phyloP scores from a whole-genome alignment of 805 yeast genomes.

The Brettanomyces naardenensis region DNA sequence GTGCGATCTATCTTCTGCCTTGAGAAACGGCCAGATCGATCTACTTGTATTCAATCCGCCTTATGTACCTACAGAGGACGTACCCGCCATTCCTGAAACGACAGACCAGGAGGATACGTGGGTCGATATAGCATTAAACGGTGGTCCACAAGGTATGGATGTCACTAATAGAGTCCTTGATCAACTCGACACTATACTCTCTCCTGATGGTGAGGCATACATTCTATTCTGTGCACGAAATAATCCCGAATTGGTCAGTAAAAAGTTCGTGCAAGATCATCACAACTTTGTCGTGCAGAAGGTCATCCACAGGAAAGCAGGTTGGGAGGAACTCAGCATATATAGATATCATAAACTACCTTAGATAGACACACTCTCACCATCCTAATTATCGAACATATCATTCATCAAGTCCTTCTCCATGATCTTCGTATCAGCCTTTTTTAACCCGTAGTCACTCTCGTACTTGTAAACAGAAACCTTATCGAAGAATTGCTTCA shows the following conservation, averaged over 20 bases:
- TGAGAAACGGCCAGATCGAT: constrained; percentile 48
- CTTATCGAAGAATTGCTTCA: constrained; percentile 59
- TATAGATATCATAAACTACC: constrained; percentile 43
- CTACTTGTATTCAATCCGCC: constrained; percentile 89
- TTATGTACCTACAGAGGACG: constrained; percentile 80
- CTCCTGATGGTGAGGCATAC: constrained; percentile 67
- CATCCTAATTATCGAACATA: constrained; percentile 27
- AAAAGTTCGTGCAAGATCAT: constrained; percentile 30
- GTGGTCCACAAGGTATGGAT: constrained; percentile 88
- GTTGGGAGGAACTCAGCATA: constrained; percentile 89
- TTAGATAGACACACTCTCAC: background rate
- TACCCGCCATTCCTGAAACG: constrained; percentile 50
- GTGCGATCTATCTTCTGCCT: constrained; percentile 45
- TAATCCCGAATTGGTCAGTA: constrained; percentile 56
- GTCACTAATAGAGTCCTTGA: constrained; percentile 63
- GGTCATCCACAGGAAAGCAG: constrained; percentile 73
- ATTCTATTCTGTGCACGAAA: constrained; percentile 89
- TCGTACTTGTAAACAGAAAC: constrained; percentile 61
- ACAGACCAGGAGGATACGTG: constrained; percentile 41
- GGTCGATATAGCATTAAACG: constrained; percentile 85
- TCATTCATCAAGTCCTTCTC: constrained; percentile 53
- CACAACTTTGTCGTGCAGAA: constrained; percentile 42
- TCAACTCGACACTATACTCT: constrained; percentile 42
- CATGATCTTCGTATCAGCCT: constrained; percentile 37
- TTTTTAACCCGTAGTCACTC: constrained; percentile 46